phyloP scores from a whole-genome alignment of 2,329 filamentous ascomycete species.

The Cladophialophora chaetospira region DNA sequence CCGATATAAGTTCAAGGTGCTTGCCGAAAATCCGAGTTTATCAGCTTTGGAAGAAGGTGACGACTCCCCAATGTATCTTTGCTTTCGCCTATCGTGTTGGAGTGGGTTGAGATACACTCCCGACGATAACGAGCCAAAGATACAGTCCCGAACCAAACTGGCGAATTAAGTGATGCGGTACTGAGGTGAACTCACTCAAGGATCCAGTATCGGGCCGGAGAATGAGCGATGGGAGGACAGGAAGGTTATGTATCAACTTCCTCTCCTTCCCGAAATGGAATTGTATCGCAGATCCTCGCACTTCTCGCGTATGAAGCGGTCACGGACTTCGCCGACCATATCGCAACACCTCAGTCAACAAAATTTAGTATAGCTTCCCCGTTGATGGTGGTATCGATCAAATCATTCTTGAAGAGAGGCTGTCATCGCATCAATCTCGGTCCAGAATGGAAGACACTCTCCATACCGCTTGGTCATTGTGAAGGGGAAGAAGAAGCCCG shows the following conservation, averaged over 20 bases:
- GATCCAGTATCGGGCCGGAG: constrained; percentile 6
- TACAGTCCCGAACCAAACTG: constrained; percentile 9
- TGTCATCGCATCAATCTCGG: too few species aligned
- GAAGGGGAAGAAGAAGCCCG: background rate
- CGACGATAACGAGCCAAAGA: constrained; percentile 8
- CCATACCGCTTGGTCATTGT: too few species aligned
- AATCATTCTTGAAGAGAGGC: too few species aligned
- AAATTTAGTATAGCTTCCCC: too few species aligned
- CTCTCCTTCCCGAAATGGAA: constrained; percentile 1
- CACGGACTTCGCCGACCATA: constrained; percentile 1
- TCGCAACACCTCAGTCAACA: background rate
- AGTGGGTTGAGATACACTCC: constrained; percentile 11
- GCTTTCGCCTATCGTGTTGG: background rate
- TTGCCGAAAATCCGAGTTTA: too few species aligned
- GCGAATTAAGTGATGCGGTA: too few species aligned
- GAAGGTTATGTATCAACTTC: background rate
- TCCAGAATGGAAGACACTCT: too few species aligned
- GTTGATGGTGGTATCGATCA: too few species aligned
- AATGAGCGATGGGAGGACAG: background rate
- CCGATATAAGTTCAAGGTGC: too few species aligned
- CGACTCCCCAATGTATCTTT: too few species aligned
- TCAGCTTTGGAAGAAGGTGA: too few species aligned
- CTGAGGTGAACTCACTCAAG: too few species aligned
- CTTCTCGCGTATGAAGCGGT: background rate
- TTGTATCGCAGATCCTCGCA: background rate